phyloP scores from a whole-genome alignment of 2,329 filamentous ascomycete genomes.

The Arthrobotrys sinensis region DNA sequence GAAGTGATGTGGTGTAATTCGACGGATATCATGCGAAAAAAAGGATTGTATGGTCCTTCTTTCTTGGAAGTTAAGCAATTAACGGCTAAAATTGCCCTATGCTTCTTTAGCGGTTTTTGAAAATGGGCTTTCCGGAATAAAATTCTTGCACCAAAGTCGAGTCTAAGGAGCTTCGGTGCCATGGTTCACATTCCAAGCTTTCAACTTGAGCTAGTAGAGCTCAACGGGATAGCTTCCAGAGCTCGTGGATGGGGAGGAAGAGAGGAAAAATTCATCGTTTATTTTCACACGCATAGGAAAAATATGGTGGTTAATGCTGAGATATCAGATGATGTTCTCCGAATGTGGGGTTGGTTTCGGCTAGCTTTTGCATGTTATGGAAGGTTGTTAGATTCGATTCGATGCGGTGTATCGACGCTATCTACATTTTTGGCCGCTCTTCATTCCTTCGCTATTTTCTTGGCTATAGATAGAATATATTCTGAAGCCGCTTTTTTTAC shows the following conservation, averaged over 20 bases:
- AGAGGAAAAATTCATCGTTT: background rate
- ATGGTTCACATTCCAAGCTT: constrained; percentile 12
- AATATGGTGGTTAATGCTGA: constrained; percentile 1
- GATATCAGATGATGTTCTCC: constrained; percentile 7
- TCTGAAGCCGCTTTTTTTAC: too few species aligned
- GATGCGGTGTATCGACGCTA: constrained; percentile 15
- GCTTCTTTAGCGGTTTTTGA: background rate
- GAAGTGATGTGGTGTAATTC: constrained; percentile 5
- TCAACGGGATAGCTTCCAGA: constrained; percentile 23
- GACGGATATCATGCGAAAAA: background rate
- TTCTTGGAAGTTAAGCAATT: background rate
- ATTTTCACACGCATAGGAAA: background rate
- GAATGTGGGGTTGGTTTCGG: constrained; percentile 22
- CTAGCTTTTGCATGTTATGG: constrained; percentile 21
- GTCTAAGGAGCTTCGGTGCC: background rate
- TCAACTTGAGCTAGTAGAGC: background rate
- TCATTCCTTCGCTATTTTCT: background rate
- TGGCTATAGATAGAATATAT: background rate
- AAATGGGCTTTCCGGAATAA: background rate
- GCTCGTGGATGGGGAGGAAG: background rate
- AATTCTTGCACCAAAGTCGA: background rate
- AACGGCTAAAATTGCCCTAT: constrained; percentile 40
- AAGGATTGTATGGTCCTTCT: constrained; percentile 10
- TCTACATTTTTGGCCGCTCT: constrained; percentile 4
- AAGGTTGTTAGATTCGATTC: constrained; percentile 26